A percentile compares a stretch with the other conserved stretches of the same genome.
These are phyloP conservation scores for Tolypocladium endophyticum DNA, from an alignment of 2,329 filamentous ascomycete genomes.

Conservation along the genomic window DNA sequence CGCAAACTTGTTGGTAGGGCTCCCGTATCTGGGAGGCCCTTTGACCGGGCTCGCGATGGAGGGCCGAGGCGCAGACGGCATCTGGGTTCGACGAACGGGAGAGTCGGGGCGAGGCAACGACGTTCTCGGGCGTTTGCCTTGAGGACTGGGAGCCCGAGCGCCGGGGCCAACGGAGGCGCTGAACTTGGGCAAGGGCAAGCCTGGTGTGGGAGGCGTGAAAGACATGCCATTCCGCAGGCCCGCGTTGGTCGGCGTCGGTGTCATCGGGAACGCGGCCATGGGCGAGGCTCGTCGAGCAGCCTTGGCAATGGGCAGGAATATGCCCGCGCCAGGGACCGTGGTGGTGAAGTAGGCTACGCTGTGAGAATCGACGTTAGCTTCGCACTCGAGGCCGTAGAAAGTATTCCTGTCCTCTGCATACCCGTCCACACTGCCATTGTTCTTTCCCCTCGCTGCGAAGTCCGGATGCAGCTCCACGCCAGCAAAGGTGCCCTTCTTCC, in stretches of 20 bases:
- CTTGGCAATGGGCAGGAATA: constrained; percentile 83
- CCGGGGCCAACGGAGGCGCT: constrained; percentile 78
- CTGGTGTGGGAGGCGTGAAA: constrained; percentile 54
- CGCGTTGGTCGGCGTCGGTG: constrained; percentile 55
- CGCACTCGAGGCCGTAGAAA: background rate
- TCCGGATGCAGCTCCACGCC: constrained; percentile 81
- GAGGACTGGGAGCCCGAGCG: constrained; percentile 56
- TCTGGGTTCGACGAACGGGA: constrained; percentile 59
- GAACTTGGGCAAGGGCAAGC: constrained; percentile 67
- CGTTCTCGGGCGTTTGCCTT: constrained; percentile 59
- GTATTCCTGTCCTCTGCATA: constrained; percentile 31
- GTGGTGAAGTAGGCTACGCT: constrained; percentile 75
- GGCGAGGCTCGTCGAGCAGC: constrained; percentile 56
- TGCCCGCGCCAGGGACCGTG: constrained; percentile 67
- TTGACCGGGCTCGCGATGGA: constrained; percentile 37
- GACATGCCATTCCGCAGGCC: constrained; percentile 43
- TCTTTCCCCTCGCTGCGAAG: constrained; percentile 79
- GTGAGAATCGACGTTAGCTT: background rate
- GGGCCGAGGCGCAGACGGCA: constrained; percentile 48
- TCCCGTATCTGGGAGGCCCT: constrained; percentile 22
- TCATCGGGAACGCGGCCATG: constrained; percentile 47
- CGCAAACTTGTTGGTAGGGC: constrained; percentile 46
- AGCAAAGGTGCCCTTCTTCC: constrained; percentile 85
- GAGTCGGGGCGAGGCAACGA: constrained; percentile 86
- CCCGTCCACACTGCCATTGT: constrained; percentile 93